Conservation (phyloP, 352 stramenopile species). For the Pythium insidiosum region DNA sequence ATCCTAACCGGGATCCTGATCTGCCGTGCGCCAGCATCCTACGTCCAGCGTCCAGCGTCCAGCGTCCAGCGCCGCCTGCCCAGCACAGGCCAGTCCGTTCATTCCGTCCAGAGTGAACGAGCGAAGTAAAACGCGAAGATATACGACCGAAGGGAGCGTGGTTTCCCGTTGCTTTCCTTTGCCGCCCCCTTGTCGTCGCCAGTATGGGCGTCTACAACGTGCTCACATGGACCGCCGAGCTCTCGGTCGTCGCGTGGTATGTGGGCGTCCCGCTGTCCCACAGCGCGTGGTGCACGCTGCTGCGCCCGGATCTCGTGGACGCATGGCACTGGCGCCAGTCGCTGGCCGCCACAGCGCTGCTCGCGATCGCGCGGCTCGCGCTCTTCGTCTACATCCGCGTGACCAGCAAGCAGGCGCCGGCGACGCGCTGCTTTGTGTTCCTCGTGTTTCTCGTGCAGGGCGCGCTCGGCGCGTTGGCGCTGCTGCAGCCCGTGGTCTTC, state of each 20-base stretch:
- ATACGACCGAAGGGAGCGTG: too few relatives aligned
- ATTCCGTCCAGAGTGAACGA: too few relatives aligned
- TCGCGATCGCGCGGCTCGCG: constrained; percentile 40
- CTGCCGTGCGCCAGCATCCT: too few relatives aligned
- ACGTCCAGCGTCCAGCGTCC: too few relatives aligned
- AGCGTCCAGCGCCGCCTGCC: too few relatives aligned
- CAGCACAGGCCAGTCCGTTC: too few relatives aligned
- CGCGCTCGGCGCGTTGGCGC: constrained; percentile 28
- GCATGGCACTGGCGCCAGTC: constrained; percentile 59
- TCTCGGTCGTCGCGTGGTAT: constrained; percentile 54
- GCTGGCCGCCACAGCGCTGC: constrained; percentile 37
- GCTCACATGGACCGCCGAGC: constrained; percentile 43
- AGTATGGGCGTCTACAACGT: constrained; percentile 66
- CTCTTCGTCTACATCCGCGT: constrained; percentile 67
- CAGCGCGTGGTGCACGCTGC: constrained; percentile 16
- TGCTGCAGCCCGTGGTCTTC: constrained; percentile 61
- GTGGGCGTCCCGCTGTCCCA: constrained; percentile 26
- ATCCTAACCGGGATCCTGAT: too few relatives aligned
- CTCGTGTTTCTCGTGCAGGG: constrained; percentile 58
- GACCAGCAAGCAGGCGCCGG: constrained; percentile 59
- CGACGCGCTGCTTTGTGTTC: constrained; percentile 75
- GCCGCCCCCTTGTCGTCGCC: too few relatives aligned
- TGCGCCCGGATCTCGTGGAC: constrained; percentile 25
- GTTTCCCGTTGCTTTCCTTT: neutral
- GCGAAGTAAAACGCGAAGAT: too few relatives aligned